Percentiles rank a stretch among this genome's conserved stretches.
These are phyloP conservation scores for Thozetella sp. DNA, from an alignment of 495 filamentous ascomycete species.

Conservation along the genomic window DNA sequence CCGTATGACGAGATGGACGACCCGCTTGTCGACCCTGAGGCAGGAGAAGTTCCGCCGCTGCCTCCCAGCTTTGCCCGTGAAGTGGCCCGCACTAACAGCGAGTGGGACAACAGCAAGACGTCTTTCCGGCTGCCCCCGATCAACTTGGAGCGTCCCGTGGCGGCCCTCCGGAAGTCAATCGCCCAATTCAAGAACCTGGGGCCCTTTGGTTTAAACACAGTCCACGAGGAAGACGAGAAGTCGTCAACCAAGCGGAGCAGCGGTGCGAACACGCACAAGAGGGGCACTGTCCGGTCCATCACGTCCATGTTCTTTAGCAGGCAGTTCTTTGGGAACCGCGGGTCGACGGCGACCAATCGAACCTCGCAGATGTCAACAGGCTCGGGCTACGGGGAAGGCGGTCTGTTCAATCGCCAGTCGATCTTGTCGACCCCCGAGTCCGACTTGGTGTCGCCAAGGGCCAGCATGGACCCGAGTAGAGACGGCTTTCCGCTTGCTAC, in stretches of 20 bases:
- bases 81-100: neutral
- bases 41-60: neutral
- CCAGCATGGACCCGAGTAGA: neutral
- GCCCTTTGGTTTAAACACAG: neutral
- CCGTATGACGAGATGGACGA: neutral
- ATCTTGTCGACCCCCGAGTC: neutral
- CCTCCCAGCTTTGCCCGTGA: neutral
- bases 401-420: neutral
- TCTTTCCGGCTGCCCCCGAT: neutral
- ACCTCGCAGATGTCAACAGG: neutral
- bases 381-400: no score
- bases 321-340: neutral
- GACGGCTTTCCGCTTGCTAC: neutral
- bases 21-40: neutral
- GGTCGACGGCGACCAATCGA: neutral
- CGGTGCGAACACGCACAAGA: neutral
- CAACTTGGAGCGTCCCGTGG: neutral
- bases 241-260: neutral
- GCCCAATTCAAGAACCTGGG: neutral
- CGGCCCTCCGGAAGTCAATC: neutral
- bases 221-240: neutral
- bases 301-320: neutral
- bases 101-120: conserved; percentile 1
- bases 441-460: neutral
- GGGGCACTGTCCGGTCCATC: neutral